These are phyloP conservation scores for Scutellaria barbata DNA, from an alignment of 257 asterid species.

Conservation along the genomic window DNA sequence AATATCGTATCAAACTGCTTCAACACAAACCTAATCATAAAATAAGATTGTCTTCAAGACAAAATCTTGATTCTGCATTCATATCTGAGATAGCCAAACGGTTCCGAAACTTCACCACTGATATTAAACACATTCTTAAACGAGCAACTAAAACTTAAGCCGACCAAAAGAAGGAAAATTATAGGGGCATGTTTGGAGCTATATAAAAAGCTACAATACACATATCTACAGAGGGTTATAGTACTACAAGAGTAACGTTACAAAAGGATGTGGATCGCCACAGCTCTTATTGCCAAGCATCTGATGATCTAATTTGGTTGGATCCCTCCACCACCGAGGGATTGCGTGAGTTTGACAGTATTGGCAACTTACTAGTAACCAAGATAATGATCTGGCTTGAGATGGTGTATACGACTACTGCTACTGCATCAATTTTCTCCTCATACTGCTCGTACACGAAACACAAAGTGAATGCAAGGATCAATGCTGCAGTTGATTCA, in stretches of 20 bases:
- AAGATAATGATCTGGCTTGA: constrained; percentile 21
- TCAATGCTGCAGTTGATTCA: constrained; percentile 57
- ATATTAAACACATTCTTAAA: background rate
- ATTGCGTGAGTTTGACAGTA: constrained; percentile 27
- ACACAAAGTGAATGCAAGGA: constrained; percentile 67
- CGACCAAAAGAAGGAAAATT: constrained; percentile 20
- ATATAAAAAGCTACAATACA: constrained; percentile 35
- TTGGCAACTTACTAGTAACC: constrained; percentile 39
- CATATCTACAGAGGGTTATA: constrained; percentile 42
- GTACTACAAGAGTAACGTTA: constrained; percentile 36
- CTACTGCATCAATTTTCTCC: constrained; percentile 63
- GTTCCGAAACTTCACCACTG: background rate
- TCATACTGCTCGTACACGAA: constrained; percentile 89
- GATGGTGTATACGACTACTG: constrained; percentile 33
- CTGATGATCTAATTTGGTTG: constrained; percentile 29
- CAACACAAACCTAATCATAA: background rate
- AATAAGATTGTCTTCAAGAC: background rate
- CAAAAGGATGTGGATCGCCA: background rate
- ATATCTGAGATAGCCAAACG: constrained; percentile 18
- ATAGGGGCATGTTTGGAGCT: constrained; percentile 18
- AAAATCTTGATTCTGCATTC: background rate
- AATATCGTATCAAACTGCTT: no score
- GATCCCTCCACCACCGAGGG: constrained; percentile 34
- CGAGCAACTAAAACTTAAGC: background rate
- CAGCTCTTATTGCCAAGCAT: constrained; percentile 27